Percentiles rank a stretch among this genome's conserved stretches.
phyloP scores from a whole-genome alignment of 352 stramenopile species.

The Elongisporangium anandrum region DNA sequence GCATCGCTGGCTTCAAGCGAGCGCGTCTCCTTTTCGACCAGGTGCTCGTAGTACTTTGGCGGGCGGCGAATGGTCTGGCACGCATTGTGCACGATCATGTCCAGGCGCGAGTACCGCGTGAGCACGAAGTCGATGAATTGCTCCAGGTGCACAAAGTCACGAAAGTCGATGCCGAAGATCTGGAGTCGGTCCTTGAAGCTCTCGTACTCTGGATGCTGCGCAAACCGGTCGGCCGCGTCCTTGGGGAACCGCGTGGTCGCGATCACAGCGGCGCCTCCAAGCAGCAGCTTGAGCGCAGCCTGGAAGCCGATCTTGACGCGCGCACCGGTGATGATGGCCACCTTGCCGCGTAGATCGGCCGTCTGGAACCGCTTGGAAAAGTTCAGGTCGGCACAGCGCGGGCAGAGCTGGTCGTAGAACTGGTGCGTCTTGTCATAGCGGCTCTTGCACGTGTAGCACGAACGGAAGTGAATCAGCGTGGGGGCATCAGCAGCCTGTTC shows the following conservation, averaged over 20 bases:
- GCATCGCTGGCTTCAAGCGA: conserved; percentile 43
- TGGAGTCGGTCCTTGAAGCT: conserved; percentile 92
- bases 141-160: conserved; percentile 94
- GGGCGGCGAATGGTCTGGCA: conserved; percentile 96
- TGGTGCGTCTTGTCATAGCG: conserved; percentile 95
- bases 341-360: conserved; percentile 81
- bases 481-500: conserved; percentile 59
- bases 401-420: conserved; percentile 96
- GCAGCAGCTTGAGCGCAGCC: conserved; percentile 91
- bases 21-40: conserved; percentile 83
- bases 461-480: conserved; percentile 78
- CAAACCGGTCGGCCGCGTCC: conserved; percentile 89
- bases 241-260: conserved; percentile 95
- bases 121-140: conserved; percentile 90
- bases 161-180: conserved; percentile 95
- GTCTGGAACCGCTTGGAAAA: conserved; percentile 94
- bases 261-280: conserved; percentile 91
- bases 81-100: conserved; percentile 97
- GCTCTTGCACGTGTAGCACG: conserved; percentile 96
- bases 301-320: conserved; percentile 98
- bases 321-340: conserved; percentile 93
- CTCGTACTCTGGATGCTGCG: conserved; percentile 89
- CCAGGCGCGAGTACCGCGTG: conserved; percentile 77
- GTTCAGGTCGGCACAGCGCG: conserved; percentile 91
- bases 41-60: conserved; percentile 91